Base-by-base conservation (phyloP, 192 early-diverging fungal genomes). In the Backusella psychrophila region DNA sequence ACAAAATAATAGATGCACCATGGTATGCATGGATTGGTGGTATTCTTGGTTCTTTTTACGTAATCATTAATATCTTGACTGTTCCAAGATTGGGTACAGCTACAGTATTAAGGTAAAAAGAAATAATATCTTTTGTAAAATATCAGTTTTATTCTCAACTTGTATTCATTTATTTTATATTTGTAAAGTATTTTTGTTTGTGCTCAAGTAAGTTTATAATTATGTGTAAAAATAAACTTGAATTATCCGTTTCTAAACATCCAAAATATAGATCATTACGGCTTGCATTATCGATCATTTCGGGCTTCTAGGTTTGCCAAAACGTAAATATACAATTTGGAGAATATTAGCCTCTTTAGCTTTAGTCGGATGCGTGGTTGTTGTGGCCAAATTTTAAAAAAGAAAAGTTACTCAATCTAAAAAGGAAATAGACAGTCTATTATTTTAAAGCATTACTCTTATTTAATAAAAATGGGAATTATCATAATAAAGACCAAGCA, bases 221-320 rank as follows among this genome's bases (percentile, higher is more conserved):
- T 72, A 35, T 29, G 29, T 29, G 29, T 19, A 63, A 44, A 36
- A 66, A 33, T 3, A 33, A 33, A 56, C 15, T 44, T 44, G 4
- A 44, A 6, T n/a, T 7, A 49, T 49, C 0, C 17, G 19, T 1
- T 17, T 49, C 17, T 49, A 19, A 19, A 19, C 6, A 49, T 19
- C 6, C 4, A 44, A 44, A 44, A 44, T 3, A 17, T 17, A 78
- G 77, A 59, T 80, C 26, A 76, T 89, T 15, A 79, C 83, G 35
- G 85, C 87, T 2, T 83, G 84, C 63, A 52, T 89, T 9, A 82
- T 86, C 23, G 89, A 90, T 46, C 80, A 90, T 31, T 90, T 87
- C 78, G 78, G 65, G 21, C n/a, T 82, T 14, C 75, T 90, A 26
- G 87, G 85, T 15, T 74, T 90, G 33, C 67, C 78, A 31, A 68